A percentile compares a stretch with the other conserved stretches of the same genome.
These are phyloP conservation scores for Sugiyamaella xylanicola DNA, from an alignment of 1,139 yeast species.

Conservation along the genomic window DNA sequence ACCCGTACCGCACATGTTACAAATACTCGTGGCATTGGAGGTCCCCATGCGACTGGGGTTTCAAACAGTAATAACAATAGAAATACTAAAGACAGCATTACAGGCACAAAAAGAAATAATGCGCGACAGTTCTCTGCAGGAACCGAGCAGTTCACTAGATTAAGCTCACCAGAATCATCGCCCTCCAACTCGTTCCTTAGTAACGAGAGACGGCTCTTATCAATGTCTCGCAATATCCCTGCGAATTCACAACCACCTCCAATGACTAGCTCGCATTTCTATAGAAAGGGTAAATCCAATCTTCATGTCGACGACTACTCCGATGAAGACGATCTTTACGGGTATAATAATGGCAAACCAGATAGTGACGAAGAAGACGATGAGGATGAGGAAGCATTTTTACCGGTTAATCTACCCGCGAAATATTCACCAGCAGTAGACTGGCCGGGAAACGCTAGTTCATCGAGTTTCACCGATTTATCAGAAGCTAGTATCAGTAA, in stretches of 20 bases:
- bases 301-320: conserved; percentile 10
- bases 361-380: conserved; percentile 7
- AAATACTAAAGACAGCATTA: too few species aligned
- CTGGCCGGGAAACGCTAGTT: conserved; percentile 13
- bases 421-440: not conserved
- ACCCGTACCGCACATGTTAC: too few species aligned
- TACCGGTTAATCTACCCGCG: conserved; percentile 17
- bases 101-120: not conserved
- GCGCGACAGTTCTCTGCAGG: not conserved
- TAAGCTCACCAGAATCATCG: conserved; percentile 12
- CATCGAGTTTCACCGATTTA: conserved; percentile 26
- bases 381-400: conserved; percentile 22
- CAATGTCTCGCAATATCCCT: conserved; percentile 10
- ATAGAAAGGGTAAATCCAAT: not conserved
- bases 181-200: conserved; percentile 9
- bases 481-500: conserved; percentile 45
- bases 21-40: too few species aligned
- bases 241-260: conserved; percentile 2
- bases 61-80: not conserved
- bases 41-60: not conserved
- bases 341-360: conserved; percentile 5
- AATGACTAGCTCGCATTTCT: conserved; percentile 8
- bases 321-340: conserved; percentile 17
- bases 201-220: conserved; percentile 1
- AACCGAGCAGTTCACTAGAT: conserved; percentile 1